Evolutionary conservation across 768 basidiomycete genomes (phyloP).

Genomic region (Amyloporia xantha): DNA sequence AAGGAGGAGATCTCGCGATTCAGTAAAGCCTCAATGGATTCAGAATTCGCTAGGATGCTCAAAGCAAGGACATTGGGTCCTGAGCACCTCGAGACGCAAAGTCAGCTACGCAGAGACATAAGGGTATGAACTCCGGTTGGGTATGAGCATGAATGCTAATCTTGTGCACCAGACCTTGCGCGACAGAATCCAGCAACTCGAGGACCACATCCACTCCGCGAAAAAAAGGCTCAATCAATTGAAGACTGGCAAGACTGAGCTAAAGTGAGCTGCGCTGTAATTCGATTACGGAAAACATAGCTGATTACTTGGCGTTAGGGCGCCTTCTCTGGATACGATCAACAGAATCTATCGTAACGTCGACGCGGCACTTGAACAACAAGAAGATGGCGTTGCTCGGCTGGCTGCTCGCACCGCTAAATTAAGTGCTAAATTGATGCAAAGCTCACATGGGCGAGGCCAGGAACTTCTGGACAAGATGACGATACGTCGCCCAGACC

Average conservation of each 20-base stretch:
- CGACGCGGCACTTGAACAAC: constrained; percentile 60
- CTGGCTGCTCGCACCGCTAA: constrained; percentile 49
- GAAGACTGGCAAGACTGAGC: constrained; percentile 50
- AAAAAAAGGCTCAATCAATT: constrained; percentile 64
- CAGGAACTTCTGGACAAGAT: constrained; percentile 28
- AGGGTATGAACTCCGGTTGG: constrained; percentile 46
- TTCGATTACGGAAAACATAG: background rate
- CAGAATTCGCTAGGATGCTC: constrained; percentile 53
- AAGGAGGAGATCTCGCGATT: constrained; percentile 81
- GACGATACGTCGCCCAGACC: constrained; percentile 17
- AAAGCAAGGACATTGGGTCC: constrained; percentile 50
- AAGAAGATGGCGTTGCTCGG: constrained; percentile 44
- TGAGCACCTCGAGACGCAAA: constrained; percentile 81
- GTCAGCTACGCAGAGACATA: constrained; percentile 62
- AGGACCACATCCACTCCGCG: constrained; percentile 59
- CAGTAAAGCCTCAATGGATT: constrained; percentile 69
- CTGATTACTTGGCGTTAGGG: constrained; percentile 42
- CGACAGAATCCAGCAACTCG: constrained; percentile 73
- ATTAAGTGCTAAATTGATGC: constrained; percentile 32
- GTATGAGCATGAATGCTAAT: background rate
- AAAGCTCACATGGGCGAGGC: constrained; percentile 28
- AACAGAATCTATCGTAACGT: constrained; percentile 84
- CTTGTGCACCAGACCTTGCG: constrained; percentile 45
- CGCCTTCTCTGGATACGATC: constrained; percentile 81
- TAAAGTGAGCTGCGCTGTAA: constrained; percentile 42